Evolutionary conservation across 2,329 filamentous ascomycete genomes (phyloP).

Genomic region (Claviceps sp.): DNA sequence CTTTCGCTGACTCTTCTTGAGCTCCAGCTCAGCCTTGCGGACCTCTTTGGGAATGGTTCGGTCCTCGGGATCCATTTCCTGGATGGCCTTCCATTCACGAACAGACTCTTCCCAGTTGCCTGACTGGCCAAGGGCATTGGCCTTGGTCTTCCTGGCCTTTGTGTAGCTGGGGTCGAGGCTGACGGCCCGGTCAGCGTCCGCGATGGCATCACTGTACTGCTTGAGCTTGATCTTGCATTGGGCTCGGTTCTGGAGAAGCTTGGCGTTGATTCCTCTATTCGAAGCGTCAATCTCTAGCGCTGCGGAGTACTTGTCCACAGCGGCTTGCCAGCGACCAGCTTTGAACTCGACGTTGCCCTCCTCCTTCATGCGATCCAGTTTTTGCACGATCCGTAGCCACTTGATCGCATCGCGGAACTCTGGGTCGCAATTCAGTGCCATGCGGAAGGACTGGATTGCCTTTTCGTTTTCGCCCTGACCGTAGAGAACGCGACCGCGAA

Average conservation of each 20-base stretch:
- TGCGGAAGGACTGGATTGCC: slow-evolving; percentile 81
- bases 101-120: slow-evolving; percentile 90
- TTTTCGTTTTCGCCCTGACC: slow-evolving; percentile 90
- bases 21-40: slow-evolving; percentile 77
- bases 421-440: slow-evolving; percentile 80
- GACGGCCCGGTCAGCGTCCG: slow-evolving; percentile 75
- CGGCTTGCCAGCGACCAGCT: slow-evolving; percentile 62
- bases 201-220: slow-evolving; percentile 67
- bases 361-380: slow-evolving; percentile 84
- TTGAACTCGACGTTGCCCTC: slow-evolving; percentile 90
- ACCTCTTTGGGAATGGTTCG: slow-evolving; percentile 71
- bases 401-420: slow-evolving; percentile 83
- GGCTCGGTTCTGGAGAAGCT: slow-evolving; percentile 87
- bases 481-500: slow-evolving; percentile 79
- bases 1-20: slow-evolving; percentile 96
- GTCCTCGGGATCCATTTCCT: slow-evolving; percentile 73
- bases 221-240: slow-evolving; percentile 74
- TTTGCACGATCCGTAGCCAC: slow-evolving; percentile 80
- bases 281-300: slow-evolving; percentile 74
- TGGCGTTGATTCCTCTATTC: slow-evolving; percentile 89
- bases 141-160: slow-evolving; percentile 88
- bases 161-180: slow-evolving; percentile 70
- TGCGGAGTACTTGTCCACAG: slow-evolving; percentile 71
- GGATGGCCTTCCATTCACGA: slow-evolving; percentile 74
- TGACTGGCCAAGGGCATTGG: slow-evolving; percentile 72